phyloP scores from a whole-genome alignment of 345 rosid genomes.

The Hibiscus trionum region DNA sequence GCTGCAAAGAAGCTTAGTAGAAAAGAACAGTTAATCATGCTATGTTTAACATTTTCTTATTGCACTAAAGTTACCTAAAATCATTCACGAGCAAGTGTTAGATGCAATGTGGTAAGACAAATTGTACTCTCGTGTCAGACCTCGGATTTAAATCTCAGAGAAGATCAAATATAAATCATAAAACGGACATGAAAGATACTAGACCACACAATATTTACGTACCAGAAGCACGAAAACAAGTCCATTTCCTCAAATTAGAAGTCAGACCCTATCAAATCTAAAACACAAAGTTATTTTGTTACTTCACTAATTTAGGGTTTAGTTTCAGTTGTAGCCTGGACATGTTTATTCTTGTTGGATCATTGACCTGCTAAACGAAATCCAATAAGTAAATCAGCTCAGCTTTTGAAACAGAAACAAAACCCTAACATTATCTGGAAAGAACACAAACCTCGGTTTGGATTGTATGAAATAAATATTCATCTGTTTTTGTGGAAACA shows the following conservation, averaged over 20 bases:
- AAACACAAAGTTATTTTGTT: not conserved
- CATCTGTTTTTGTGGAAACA: conserved; percentile 41
- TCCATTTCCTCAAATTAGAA: not conserved
- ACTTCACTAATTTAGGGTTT: conserved; percentile 10
- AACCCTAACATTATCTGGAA: not conserved
- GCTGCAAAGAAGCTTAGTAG: not conserved
- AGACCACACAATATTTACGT: not conserved
- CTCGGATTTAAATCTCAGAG: too few relatives aligned
- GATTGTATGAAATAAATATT: conserved; percentile 37
- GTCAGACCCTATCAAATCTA: not conserved
- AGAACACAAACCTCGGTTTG: conserved; percentile 35
- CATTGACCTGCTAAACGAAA: conserved; percentile 34
- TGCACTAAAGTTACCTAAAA: not conserved
- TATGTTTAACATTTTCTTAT: not conserved
- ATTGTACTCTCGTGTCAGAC: too few relatives aligned
- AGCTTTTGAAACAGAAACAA: not conserved
- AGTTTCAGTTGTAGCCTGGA: conserved; percentile 29
- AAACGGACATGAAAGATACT: too few relatives aligned
- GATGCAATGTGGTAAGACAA: too few relatives aligned
- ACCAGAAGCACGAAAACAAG: not conserved
- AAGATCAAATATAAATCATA: too few relatives aligned
- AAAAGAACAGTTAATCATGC: not conserved
- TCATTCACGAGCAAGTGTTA: too few relatives aligned
- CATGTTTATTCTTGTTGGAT: conserved; percentile 25
- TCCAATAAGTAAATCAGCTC: not conserved